Evolutionary conservation across 306 rosid genomes (phyloP).

Genomic region (Medicago lupulina): DNA sequence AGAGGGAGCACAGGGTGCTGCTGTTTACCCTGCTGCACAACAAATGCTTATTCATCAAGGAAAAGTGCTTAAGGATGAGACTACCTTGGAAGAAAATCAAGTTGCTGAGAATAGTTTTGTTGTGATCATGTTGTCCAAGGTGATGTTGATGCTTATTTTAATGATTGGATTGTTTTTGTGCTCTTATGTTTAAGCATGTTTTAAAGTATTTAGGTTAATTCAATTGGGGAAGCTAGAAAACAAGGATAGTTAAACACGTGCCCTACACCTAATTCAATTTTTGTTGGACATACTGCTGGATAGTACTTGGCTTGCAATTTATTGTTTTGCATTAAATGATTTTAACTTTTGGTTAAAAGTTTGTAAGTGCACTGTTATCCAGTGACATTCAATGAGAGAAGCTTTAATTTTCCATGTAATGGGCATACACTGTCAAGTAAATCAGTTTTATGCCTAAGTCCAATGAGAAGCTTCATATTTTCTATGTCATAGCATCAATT

Average conservation of each 20-base stretch:
- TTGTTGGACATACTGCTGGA: not conserved
- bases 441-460: not conserved
- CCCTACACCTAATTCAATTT: not conserved
- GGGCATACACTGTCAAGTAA: not conserved
- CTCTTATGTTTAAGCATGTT: not conserved
- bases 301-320: not conserved
- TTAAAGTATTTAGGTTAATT: conserved; percentile 6
- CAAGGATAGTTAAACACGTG: not conserved
- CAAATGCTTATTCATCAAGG: conserved; percentile 92
- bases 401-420: not conserved
- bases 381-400: not conserved
- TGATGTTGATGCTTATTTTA: conserved; percentile 26
- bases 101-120: conserved; percentile 78
- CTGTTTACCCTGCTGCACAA: conserved; percentile 71
- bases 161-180: not conserved
- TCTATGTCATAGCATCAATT: not conserved
- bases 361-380: not conserved
- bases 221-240: not conserved
- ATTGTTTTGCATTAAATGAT: not conserved
- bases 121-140: conserved; percentile 82
- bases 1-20: conserved; percentile 66
- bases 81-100: conserved; percentile 74
- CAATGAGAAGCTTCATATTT: not conserved
- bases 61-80: conserved; percentile 71
- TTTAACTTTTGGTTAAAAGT: not conserved